A percentile compares a stretch with the other conserved stretches of the same genome.
Conservation (phyloP, 805 yeast genomes). For the Yamadazyma tumulicola region DNA sequence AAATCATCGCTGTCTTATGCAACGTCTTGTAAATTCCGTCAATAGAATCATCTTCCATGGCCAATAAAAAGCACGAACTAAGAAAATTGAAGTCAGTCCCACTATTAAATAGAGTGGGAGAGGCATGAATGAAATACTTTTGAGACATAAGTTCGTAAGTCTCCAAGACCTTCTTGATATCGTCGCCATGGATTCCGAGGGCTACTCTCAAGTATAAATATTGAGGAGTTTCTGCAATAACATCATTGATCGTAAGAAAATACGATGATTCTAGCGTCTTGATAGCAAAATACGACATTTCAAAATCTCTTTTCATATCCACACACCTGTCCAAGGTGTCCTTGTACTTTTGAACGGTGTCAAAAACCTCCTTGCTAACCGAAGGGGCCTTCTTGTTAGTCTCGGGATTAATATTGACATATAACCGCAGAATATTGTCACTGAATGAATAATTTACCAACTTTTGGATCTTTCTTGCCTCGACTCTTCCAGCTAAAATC, state of each 20-base stretch:
- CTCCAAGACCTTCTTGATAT: constrained; percentile 64
- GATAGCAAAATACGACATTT: constrained; percentile 81
- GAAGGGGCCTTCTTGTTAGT: constrained; percentile 40
- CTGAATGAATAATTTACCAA: constrained; percentile 19
- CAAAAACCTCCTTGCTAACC: constrained; percentile 64
- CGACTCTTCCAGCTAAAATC: constrained; percentile 35
- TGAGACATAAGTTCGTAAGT: constrained; percentile 86
- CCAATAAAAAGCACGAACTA: constrained; percentile 89
- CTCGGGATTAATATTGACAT: constrained; percentile 12
- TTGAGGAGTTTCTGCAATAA: constrained; percentile 90
- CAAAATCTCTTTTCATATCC: constrained; percentile 72
- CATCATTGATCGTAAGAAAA: constrained; percentile 49
- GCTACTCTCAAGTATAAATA: constrained; percentile 88
- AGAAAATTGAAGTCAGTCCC: constrained; percentile 83
- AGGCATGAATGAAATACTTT: constrained; percentile 88
- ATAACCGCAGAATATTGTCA: constrained; percentile 19
- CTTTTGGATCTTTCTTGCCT: constrained; percentile 25
- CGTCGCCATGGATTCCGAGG: constrained; percentile 78
- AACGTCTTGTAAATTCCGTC: constrained; percentile 92
- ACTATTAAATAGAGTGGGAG: constrained; percentile 92
- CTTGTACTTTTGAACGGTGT: constrained; percentile 59
- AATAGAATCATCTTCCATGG: constrained; percentile 91
- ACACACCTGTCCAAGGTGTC: constrained; percentile 63
- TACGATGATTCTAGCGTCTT: constrained; percentile 90
- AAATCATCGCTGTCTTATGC: constrained; percentile 82